Percentiles rank a stretch among this genome's conserved stretches.
Conservation (phyloP, 139 green algal species). For the Cymbomonas tetramitiformis region DNA sequence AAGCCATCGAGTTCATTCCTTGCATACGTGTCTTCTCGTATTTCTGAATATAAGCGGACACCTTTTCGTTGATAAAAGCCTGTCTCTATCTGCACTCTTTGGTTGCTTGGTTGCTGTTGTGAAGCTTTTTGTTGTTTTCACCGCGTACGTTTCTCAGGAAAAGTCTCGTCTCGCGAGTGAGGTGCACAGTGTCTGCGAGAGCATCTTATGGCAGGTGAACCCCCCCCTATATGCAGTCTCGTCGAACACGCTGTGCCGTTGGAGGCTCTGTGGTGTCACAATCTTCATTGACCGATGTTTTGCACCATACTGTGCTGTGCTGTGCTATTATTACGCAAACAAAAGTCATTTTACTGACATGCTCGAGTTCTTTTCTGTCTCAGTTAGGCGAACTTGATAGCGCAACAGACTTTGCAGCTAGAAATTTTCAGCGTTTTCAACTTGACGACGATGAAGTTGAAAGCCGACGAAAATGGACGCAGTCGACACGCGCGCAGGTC, state of each 20-base stretch:
- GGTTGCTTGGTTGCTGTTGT: too few relatives aligned
- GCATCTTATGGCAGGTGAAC: slow-evolving; percentile 25
- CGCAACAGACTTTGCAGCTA: slow-evolving; percentile 29
- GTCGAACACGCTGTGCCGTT: neutral
- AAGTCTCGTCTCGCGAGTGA: neutral
- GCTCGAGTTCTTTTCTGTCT: neutral
- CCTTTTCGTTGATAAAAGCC: too few relatives aligned
- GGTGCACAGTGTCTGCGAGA: slow-evolving; percentile 18
- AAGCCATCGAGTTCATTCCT: too few relatives aligned
- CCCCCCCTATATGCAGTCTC: neutral
- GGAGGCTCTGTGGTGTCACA: too few relatives aligned
- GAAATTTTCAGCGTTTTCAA: slow-evolving; percentile 28
- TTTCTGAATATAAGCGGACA: too few relatives aligned
- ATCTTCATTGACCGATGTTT: too few relatives aligned
- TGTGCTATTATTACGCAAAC: too few relatives aligned
- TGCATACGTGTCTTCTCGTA: too few relatives aligned
- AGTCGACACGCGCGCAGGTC: neutral
- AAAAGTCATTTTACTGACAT: neutral
- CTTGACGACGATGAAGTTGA: slow-evolving; percentile 21
- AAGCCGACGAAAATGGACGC: slow-evolving; percentile 17
- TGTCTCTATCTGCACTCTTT: too few relatives aligned
- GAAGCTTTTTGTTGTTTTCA: too few relatives aligned
- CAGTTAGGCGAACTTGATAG: slow-evolving; percentile 35
- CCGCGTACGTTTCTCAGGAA: neutral
- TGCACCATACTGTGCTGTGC: too few relatives aligned